phyloP scores from a whole-genome alignment of 768 basidiomycete species.

The Pleurotus platypus region DNA sequence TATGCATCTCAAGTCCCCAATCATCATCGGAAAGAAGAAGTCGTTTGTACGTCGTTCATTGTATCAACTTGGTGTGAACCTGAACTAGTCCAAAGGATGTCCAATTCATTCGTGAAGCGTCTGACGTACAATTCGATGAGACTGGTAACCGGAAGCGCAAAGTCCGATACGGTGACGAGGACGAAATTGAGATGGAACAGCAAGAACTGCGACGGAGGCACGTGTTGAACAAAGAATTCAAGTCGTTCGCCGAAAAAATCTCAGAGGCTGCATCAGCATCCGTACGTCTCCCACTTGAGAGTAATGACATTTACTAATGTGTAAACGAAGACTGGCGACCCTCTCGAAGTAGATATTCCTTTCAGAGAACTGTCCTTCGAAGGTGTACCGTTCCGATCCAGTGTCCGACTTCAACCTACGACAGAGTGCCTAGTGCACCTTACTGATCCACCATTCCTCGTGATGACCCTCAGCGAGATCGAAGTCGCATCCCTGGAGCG shows the following conservation, averaged over 20 bases:
- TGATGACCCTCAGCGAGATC: slow-evolving; percentile 90
- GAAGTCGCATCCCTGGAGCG: slow-evolving; percentile 97
- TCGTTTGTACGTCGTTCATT: slow-evolving; percentile 61
- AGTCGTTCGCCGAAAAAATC: slow-evolving; percentile 87
- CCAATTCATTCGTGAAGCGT: slow-evolving; percentile 97
- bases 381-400: slow-evolving; percentile 94
- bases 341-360: slow-evolving; percentile 91
- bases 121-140: slow-evolving; percentile 97
- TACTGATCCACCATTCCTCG: slow-evolving; percentile 93
- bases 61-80: not conserved
- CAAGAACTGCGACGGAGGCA: slow-evolving; percentile 90
- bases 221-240: slow-evolving; percentile 91
- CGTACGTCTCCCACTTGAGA: slow-evolving; percentile 38
- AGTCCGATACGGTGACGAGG: slow-evolving; percentile 96
- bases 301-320: not conserved
- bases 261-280: slow-evolving; percentile 77
- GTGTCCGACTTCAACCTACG: slow-evolving; percentile 91
- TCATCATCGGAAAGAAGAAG: slow-evolving; percentile 99
- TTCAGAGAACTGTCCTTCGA: slow-evolving; percentile 97
- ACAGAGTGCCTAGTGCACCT: slow-evolving; percentile 96
- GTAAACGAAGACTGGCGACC: slow-evolving; percentile 55
- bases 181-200: slow-evolving; percentile 98
- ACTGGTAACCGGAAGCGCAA: slow-evolving; percentile 99
- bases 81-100: slow-evolving; percentile 60
- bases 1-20: slow-evolving; percentile 88